Evolutionary conservation across 2,329 filamentous ascomycete species (phyloP), one percentile per base, ranked within the genome.

Genomic region (Phaeoacremonium minimum): DNA sequence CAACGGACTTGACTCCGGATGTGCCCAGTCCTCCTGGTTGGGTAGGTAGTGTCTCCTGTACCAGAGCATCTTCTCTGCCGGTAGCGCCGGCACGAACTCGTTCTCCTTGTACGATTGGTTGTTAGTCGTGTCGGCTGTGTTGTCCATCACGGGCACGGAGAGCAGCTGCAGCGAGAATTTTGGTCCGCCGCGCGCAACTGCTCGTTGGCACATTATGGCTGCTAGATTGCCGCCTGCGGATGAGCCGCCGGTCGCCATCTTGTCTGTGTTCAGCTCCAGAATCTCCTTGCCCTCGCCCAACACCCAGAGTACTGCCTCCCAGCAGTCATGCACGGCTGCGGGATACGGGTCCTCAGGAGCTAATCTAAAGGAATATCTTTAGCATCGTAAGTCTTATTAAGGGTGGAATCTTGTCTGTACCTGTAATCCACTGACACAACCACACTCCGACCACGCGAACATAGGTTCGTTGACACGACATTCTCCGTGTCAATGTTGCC

Each of bases 401-500:
- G 7, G 4, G 20, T 15, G 4, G n/a, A n/a, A n/a, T n/a, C n/a
- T 8, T 16, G 8, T 44, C 54, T n/a, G 46, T 44, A 74, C 70
- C 73, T 60, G 45, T 77, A 78, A 43, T 77, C 72, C 1, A 73
- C 68, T 1, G 66, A 66, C n/a, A 78, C 60, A 2, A 78, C 72
- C 1, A 78, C 71, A 38, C 66, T 71, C 7, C 63, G 64, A 1
- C 62, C 66, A 9, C 70, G 57, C 15, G 60, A 58, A 43, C 71
- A 76, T 9, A 80, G 50, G 45, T 77, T 67, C n/a, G 71, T 67
- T 33, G 71, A 72, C 4, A 78, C 68, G 4, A 66, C 63, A 44
- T 79, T 78, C 55, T 80, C 75, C 0, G 72, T 77, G 41, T 73
- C 63, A 29, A 78, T 75, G 31, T 69, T 74, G 0, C 75, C 75